Evolutionary conservation across 108 stramenopile species (phyloP).

Genomic region (Schizochytrium sp.): DNA sequence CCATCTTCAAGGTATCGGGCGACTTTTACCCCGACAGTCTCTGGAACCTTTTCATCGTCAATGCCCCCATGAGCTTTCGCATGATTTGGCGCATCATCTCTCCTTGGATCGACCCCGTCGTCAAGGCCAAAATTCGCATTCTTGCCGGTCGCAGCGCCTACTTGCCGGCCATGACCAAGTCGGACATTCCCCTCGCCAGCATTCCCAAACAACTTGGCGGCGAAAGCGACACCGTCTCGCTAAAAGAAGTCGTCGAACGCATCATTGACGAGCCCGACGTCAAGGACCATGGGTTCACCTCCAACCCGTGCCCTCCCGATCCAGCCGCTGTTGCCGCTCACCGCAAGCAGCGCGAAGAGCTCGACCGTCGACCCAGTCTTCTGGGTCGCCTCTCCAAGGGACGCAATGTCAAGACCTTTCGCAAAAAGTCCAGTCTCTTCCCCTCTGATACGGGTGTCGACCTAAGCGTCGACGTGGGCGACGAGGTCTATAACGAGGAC

Average conservation of each 20-base stretch:
- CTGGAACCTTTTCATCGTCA: constrained; percentile 34
- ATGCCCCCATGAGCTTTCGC: constrained; percentile 31
- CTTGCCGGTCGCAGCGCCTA: background rate
- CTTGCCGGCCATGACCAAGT: background rate
- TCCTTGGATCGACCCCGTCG: constrained; percentile 35
- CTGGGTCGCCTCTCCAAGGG: background rate
- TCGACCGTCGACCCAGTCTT: background rate
- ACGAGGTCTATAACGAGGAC: background rate
- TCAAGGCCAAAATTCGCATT: constrained; percentile 32
- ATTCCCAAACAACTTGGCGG: constrained; percentile 16
- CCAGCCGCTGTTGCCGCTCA: background rate
- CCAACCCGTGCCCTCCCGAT: background rate
- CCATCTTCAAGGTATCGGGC: background rate
- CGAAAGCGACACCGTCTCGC: background rate
- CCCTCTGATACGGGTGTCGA: background rate
- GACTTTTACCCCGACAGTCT: constrained; percentile 31
- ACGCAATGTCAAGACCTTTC: background rate
- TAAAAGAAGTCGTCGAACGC: background rate
- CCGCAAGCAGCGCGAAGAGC: background rate
- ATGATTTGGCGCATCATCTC: constrained; percentile 30
- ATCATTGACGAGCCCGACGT: background rate
- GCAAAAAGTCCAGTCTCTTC: background rate
- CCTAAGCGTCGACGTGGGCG: background rate
- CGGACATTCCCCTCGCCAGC: background rate
- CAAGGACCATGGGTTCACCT: background rate